Evolutionary conservation across 345 rosid species (phyloP).

Genomic region (Carallia pectinifolia): DNA sequence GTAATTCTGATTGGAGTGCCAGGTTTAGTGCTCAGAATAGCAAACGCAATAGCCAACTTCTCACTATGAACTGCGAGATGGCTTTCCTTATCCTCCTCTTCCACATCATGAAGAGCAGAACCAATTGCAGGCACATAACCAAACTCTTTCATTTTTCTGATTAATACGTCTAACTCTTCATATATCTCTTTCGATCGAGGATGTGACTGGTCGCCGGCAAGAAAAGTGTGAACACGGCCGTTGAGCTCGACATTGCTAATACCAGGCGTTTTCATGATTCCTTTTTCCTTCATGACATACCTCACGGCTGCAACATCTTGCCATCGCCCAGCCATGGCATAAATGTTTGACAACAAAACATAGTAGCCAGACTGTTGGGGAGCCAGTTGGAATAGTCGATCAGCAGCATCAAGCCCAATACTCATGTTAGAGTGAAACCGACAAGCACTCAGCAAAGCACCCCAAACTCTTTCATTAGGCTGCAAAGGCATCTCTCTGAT

Average conservation of each 20-base stretch:
- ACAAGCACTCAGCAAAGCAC: conserved; percentile 67
- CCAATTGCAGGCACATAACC: conserved; percentile 64
- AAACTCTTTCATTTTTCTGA: conserved; percentile 61
- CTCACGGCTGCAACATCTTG: conserved; percentile 54
- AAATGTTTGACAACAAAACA: conserved; percentile 71
- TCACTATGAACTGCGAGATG: conserved; percentile 80
- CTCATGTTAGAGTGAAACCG: conserved; percentile 50
- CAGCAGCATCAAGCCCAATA: conserved; percentile 69
- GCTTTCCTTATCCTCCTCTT: conserved; percentile 73
- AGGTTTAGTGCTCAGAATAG: conserved; percentile 47
- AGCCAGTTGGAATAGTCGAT: conserved; percentile 52
- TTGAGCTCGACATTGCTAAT: conserved; percentile 63
- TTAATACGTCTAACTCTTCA: conserved; percentile 47
- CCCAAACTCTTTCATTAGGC: conserved; percentile 77
- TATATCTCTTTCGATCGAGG: conserved; percentile 46
- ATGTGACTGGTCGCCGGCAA: conserved; percentile 61
- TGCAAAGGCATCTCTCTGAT: conserved; percentile 52
- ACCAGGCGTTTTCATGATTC: conserved; percentile 61
- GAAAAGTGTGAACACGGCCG: conserved; percentile 49
- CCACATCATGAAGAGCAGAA: conserved; percentile 76
- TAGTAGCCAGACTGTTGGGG: conserved; percentile 66
- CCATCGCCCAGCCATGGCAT: conserved; percentile 82
- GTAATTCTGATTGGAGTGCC: conserved; percentile 55
- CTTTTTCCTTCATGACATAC: conserved; percentile 52
- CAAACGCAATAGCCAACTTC: conserved; percentile 71